Base-by-base conservation (phyloP, 768 basidiomycete genomes). In the Termitomyces sp. region DNA sequence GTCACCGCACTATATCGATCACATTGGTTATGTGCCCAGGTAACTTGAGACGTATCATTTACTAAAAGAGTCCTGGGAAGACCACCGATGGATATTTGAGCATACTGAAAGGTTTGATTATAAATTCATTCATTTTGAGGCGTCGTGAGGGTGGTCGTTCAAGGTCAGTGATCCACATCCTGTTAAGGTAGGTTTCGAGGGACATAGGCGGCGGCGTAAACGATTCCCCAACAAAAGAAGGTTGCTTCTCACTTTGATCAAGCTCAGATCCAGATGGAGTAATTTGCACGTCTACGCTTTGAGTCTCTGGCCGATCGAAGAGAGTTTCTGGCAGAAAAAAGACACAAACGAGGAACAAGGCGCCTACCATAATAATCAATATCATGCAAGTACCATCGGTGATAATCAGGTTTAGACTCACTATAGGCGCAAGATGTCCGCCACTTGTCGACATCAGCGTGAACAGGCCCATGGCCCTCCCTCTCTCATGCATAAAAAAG, bases 311-410 rank as follows among this genome's bases (percentile, higher is more conserved):
- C 45, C 73, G 64, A 52, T 70, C 64, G 56, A 70, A 76, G 11
- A 75, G 51, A 1, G 76, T 78, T 60, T 78, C 76, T 7, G 76
- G 76, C 61, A 76, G 66, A 29, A 72, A 65, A 52, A 75, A 67
- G 20, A 74, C 49, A 50, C 70, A 70, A 18, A 73, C 56, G n/a
- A 68, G 31, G 38, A 76, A 68, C 63, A 74, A 66, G 7, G 47
- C 47, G 18, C 69, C 63, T 60, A 29, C 27, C 4, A 39, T 45
- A 16, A 42, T 20, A 15, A 13, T 35, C 18, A 29, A 16, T n/a
- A n/a, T 16, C 6, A 11, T 41, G 13, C 25, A 47, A 16, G 22
- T 51, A 31, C 16, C n/a, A 47, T 23, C 4, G 10, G 20, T 25
- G 46, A 11, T 38, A 10, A 3, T 5, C 18, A 40, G 18, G 18